A percentile compares a stretch with the other conserved stretches of the same genome.
phyloP scores from a whole-genome alignment of 805 yeast genomes.

The Cyberlindnera bimundalis region DNA sequence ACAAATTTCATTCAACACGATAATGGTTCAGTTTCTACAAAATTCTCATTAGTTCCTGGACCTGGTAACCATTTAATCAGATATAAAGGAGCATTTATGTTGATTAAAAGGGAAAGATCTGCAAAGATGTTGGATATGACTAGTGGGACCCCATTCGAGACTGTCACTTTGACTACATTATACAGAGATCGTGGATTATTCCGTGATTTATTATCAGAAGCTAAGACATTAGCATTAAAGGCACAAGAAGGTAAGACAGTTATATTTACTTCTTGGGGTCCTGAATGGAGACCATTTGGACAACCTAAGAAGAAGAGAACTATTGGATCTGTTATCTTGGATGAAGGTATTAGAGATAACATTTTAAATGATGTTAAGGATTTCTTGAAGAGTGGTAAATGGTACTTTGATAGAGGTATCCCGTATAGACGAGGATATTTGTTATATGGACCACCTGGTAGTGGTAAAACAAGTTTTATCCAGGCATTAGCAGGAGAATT shows the following conservation, averaged over 20 bases:
- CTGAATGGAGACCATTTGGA: constrained; percentile 98
- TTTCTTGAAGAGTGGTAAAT: constrained; percentile 72
- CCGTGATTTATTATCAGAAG: constrained; percentile 71
- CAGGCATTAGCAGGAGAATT: constrained; percentile 96
- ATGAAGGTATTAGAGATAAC: constrained; percentile 62
- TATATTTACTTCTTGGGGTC: constrained; percentile 91
- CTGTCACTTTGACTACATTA: constrained; percentile 88
- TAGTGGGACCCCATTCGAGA: constrained; percentile 92
- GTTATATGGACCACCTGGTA: constrained; percentile 95
- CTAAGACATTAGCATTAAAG: constrained; percentile 76
- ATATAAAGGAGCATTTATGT: constrained; percentile 84
- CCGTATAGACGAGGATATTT: constrained; percentile 95
- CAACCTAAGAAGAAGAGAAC: constrained; percentile 86
- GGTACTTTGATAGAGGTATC: constrained; percentile 97
- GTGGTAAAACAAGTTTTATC: constrained; percentile 93
- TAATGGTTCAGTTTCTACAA: constrained; percentile 85
- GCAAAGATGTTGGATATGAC: constrained; percentile 85
- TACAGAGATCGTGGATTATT: constrained; percentile 76
- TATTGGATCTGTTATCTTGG: constrained; percentile 82
- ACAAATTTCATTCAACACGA: constrained; percentile 86
- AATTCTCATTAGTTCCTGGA: constrained; percentile 91
- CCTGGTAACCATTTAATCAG: constrained; percentile 90
- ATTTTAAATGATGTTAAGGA: constrained; percentile 74
- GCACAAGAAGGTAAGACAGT: constrained; percentile 93
- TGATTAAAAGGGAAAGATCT: constrained; percentile 86